Evolutionary conservation across 2,329 filamentous ascomycete species (phyloP).

Genomic region (Lasiodiplodia citricola): DNA sequence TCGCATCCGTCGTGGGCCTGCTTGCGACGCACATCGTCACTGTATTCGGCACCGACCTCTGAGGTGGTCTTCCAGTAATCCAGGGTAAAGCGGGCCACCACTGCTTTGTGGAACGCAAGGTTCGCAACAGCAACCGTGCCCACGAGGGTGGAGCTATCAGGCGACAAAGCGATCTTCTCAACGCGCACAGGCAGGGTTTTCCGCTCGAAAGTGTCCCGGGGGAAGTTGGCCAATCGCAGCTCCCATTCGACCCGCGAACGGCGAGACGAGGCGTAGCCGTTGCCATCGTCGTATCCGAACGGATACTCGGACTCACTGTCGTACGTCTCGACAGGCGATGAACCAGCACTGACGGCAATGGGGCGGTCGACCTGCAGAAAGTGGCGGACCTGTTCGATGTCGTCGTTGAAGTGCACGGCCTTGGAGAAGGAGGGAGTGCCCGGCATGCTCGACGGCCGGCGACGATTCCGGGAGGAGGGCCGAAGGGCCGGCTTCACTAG

Average conservation of each 20-base stretch:
- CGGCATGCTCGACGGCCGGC: constrained; percentile 93
- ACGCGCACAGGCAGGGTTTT: constrained; percentile 73
- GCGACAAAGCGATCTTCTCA: constrained; percentile 84
- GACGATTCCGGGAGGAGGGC: constrained; percentile 67
- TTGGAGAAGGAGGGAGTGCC: constrained; percentile 96
- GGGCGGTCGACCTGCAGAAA: constrained; percentile 94
- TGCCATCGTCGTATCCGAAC: constrained; percentile 64
- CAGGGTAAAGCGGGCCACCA: constrained; percentile 92
- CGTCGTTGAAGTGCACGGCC: constrained; percentile 97
- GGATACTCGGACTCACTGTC: constrained; percentile 90
- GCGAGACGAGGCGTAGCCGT: constrained; percentile 40
- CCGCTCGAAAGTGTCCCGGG: constrained; percentile 67
- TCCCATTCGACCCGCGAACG: constrained; percentile 77
- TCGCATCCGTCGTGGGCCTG: constrained; percentile 74
- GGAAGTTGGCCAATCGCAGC: constrained; percentile 83
- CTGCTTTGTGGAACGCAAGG: constrained; percentile 83
- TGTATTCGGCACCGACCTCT: constrained; percentile 88
- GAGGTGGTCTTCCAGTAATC: constrained; percentile 99
- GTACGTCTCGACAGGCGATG: constrained; percentile 87
- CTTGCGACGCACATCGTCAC: constrained; percentile 74
- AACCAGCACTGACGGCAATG: constrained; percentile 92
- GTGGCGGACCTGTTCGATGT: constrained; percentile 93
- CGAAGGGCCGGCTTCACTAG: constrained; percentile 91
- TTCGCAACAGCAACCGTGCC: constrained; percentile 87
- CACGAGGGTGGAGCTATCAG: constrained; percentile 83